A percentile compares a stretch with the other conserved stretches of the same genome.
These are phyloP conservation scores for Suillus fuscotomentosus DNA, from an alignment of 768 basidiomycete genomes.

Conservation along the genomic window DNA sequence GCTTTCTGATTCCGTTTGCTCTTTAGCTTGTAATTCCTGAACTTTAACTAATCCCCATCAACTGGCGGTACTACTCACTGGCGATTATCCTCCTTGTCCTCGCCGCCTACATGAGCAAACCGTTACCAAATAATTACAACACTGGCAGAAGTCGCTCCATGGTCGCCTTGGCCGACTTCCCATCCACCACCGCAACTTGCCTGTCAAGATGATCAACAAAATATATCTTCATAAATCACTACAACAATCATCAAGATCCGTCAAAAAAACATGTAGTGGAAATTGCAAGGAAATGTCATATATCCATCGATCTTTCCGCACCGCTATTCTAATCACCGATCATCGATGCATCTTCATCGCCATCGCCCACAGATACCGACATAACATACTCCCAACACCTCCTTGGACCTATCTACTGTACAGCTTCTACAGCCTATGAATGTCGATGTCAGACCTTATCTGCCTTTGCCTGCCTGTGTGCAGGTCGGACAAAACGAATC, in stretches of 20 bases:
- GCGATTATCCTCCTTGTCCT: slow-evolving; percentile 15
- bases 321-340: slow-evolving; percentile 14
- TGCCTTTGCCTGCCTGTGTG: slow-evolving; percentile 6
- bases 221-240: neutral
- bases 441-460: slow-evolving; percentile 8
- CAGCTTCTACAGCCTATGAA: slow-evolving; percentile 4
- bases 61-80: slow-evolving; percentile 4
- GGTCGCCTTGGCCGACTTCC: slow-evolving; percentile 5
- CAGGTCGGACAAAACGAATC: slow-evolving; percentile 35
- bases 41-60: slow-evolving; percentile 2
- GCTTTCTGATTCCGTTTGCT: neutral
- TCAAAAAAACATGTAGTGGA: neutral
- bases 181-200: slow-evolving; percentile 4
- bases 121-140: slow-evolving; percentile 35
- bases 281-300: slow-evolving; percentile 1
- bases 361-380: neutral
- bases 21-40: neutral
- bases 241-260: neutral
- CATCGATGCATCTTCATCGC: slow-evolving; percentile 7
- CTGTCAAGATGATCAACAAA: neutral
- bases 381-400: neutral
- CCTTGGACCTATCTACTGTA: neutral
- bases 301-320: slow-evolving; percentile 2
- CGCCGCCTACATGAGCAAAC: slow-evolving; percentile 17
- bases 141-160: slow-evolving; percentile 16